Percentiles rank a stretch among this genome's conserved stretches.
These are phyloP conservation scores for Umbelopsis sp. DNA, from an alignment of 371 early-diverging fungal species.

Conservation along the genomic window DNA sequence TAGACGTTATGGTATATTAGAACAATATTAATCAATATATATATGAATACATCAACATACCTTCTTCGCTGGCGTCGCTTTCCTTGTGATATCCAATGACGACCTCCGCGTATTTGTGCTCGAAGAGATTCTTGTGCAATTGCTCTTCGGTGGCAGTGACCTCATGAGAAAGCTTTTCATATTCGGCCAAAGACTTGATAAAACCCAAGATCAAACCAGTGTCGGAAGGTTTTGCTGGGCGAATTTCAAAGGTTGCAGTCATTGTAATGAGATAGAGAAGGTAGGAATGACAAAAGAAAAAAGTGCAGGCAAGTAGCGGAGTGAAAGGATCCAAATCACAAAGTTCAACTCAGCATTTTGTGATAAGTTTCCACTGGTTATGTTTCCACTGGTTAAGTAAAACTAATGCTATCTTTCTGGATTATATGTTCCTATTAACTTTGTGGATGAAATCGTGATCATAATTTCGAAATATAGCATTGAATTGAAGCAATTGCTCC, in stretches of 20 bases:
- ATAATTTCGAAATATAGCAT: too few species aligned
- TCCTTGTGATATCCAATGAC: constrained; percentile 60
- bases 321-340: background rate
- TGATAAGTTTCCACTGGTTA: too few species aligned
- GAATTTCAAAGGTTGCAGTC: constrained; percentile 37
- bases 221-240: constrained; percentile 64
- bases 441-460: too few species aligned
- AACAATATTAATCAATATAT: too few species aligned
- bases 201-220: constrained; percentile 67
- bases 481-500: too few species aligned
- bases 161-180: constrained; percentile 74
- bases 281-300: background rate
- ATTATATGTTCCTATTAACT: too few species aligned
- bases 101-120: constrained; percentile 68
- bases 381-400: too few species aligned
- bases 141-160: constrained; percentile 74
- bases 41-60: background rate
- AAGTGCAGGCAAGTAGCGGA: background rate
- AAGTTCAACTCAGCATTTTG: background rate
- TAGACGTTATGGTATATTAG: background rate
- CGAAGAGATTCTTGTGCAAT: constrained; percentile 63
- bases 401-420: too few species aligned
- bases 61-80: constrained; percentile 27
- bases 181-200: constrained; percentile 75
- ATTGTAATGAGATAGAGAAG: background rate